Base-by-base conservation (phyloP, 345 rosid genomes). In the Boechera retrofracta region DNA sequence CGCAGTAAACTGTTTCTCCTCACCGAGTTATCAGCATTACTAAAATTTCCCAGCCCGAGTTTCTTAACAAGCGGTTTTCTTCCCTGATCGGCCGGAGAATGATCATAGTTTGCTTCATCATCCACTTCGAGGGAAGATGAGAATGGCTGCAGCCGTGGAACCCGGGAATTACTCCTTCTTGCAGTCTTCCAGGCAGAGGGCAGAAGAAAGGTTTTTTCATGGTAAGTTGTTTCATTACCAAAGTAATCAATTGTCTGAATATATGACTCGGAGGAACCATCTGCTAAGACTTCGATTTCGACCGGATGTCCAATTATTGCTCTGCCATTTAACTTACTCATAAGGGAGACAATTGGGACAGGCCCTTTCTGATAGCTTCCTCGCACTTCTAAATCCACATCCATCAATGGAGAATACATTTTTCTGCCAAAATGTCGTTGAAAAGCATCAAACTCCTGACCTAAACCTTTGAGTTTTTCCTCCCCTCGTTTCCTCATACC, bases 271-370 rank as follows among this genome's bases (percentile, higher is more conserved):
- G 93, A 83, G 39, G 91, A 87, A 61, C 97, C 92, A 58, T 91
- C 93, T 70, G 87, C 87, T 41, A 93, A 57, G 52, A 86, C 83
- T 83, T 96, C 93, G 49, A 90, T 83, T 75, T 85, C 91, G 77
- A 93, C 84, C 0, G 94, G 94, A 80, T 96, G 98, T 65, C 99
- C 99, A 70, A 93, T 87, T 71, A 96, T 89, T 62, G 99, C 96
- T 82, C 87, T 86, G 68, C 98, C 92, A 71, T 87, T 83, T 53
- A 89, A 71, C 81, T 88, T 93, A 87, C 99, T 91, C 79, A 81
- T 83, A 79, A 87, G 82, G 45, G 99, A 91, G 69, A 89, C 87
- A 73, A 96, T 85, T 10, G 99, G 99, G 61, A 91, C 96, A 42
- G 77, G 88, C 68, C 85, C 90, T 77, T 86, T 93, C 75, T 69